Conservation (phyloP, 106 monocot species). For the Allium sativum region DNA sequence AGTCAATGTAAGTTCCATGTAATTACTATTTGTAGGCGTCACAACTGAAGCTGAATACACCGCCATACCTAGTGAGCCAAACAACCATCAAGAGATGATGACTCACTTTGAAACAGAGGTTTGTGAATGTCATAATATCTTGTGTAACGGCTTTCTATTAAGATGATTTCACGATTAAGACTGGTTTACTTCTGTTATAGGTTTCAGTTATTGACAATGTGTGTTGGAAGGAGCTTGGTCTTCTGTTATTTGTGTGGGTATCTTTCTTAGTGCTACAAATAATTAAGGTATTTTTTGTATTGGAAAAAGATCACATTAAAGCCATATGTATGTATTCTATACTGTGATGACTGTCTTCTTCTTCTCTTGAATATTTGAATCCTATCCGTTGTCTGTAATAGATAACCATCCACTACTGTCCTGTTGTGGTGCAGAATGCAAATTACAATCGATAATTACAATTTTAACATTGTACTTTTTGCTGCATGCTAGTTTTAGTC, state of each 20-base stretch:
- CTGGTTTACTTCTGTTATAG: constrained; percentile 10
- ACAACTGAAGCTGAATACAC: constrained; percentile 37
- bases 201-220: constrained; percentile 45
- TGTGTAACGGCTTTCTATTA: background rate
- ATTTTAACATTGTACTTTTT: background rate
- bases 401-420: no score
- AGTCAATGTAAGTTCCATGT: background rate
- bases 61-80: constrained; percentile 41
- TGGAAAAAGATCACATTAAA: background rate
- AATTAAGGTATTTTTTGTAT: constrained; percentile 19
- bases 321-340: background rate
- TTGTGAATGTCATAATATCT: constrained; percentile 2
- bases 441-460: background rate
- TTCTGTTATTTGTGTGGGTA: constrained; percentile 70
- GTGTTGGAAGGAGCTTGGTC: constrained; percentile 67
- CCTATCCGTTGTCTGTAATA: no score
- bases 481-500: background rate
- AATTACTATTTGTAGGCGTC: background rate
- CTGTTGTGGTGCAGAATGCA: no score
- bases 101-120: constrained; percentile 25
- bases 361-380: background rate
- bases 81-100: constrained; percentile 16
- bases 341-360: constrained; percentile 5
- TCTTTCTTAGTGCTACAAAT: constrained; percentile 59
- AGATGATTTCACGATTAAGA: background rate